These are phyloP conservation scores for Paecilomyces fulvus DNA, from an alignment of 2,329 filamentous ascomycete genomes.

Conservation along the genomic window DNA sequence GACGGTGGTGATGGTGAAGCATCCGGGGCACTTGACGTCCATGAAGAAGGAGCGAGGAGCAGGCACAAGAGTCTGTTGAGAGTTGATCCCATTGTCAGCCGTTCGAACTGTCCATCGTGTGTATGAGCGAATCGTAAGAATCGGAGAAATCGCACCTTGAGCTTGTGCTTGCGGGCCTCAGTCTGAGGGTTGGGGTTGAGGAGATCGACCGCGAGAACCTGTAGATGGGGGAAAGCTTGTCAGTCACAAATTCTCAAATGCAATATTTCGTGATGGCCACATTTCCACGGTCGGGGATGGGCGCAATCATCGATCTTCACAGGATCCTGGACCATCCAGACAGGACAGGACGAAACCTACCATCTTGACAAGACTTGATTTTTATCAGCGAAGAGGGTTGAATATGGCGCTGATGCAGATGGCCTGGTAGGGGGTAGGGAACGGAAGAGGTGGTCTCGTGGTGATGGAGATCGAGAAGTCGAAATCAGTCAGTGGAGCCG, in stretches of 20 bases:
- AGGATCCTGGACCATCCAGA: not conserved
- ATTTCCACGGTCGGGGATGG: slow-evolving; percentile 1
- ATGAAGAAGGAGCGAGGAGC: slow-evolving; percentile 99
- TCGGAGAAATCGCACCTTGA: slow-evolving; percentile 66
- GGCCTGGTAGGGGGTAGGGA: slow-evolving; percentile 27
- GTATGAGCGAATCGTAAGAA: slow-evolving; percentile 1
- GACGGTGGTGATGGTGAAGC: slow-evolving; percentile 99
- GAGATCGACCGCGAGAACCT: slow-evolving; percentile 99
- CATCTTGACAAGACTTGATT: slow-evolving; percentile 36
- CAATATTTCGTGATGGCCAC: slow-evolving; percentile 7
- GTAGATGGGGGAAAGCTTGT: slow-evolving; percentile 19
- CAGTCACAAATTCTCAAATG: slow-evolving; percentile 5
- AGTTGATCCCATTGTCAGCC: slow-evolving; percentile 1
- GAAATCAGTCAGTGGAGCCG: slow-evolving; percentile 20
- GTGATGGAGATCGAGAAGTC: slow-evolving; percentile 23
- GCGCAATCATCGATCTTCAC: not conserved
- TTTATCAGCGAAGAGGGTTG: slow-evolving; percentile 34
- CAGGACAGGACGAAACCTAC: slow-evolving; percentile 23
- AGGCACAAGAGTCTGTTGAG: slow-evolving; percentile 74
- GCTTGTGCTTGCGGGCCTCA: slow-evolving; percentile 99
- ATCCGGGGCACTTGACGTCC: slow-evolving; percentile 99
- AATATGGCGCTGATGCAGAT: slow-evolving; percentile 33
- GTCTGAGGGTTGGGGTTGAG: slow-evolving; percentile 96
- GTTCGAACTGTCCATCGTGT: not conserved
- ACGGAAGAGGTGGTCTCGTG: slow-evolving; percentile 25